These are phyloP conservation scores for Trichosporon asahii DNA, from an alignment of 1,284 basidiomycete species.

Conservation along the genomic window DNA sequence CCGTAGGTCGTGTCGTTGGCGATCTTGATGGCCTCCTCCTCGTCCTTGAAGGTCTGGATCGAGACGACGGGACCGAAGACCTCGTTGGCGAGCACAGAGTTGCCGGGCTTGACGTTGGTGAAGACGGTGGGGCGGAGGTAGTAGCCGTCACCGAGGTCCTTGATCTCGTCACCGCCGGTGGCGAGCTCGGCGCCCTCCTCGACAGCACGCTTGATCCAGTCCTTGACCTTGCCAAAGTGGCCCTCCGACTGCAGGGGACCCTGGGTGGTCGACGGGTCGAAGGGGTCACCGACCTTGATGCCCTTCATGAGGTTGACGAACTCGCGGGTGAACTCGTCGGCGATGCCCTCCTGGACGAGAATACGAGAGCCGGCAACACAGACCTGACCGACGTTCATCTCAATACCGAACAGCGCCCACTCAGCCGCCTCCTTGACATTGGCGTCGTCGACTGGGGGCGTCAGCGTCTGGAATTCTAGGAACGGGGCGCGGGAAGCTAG, in stretches of 20 bases:
- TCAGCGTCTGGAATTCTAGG: background rate
- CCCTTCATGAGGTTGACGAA: slow-evolving; percentile 64
- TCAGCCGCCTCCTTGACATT: slow-evolving; percentile 26
- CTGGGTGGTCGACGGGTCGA: slow-evolving; percentile 67
- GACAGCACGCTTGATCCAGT: slow-evolving; percentile 83
- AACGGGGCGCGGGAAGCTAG: background rate
- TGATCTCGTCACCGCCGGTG: slow-evolving; percentile 62
- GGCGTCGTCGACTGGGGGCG: slow-evolving; percentile 23
- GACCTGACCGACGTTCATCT: slow-evolving; percentile 21
- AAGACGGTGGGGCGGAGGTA: slow-evolving; percentile 47
- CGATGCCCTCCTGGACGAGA: slow-evolving; percentile 73
- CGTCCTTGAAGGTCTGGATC: slow-evolving; percentile 51
- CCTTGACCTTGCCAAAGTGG: slow-evolving; percentile 85
- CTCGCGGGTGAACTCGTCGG: slow-evolving; percentile 70
- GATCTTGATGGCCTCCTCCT: slow-evolving; percentile 58
- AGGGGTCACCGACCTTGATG: slow-evolving; percentile 66
- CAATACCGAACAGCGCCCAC: slow-evolving; percentile 30
- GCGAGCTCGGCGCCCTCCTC: slow-evolving; percentile 76
- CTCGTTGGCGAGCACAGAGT: slow-evolving; percentile 46
- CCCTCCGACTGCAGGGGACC: slow-evolving; percentile 78
- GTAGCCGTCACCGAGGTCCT: slow-evolving; percentile 39
- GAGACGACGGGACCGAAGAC: slow-evolving; percentile 56
- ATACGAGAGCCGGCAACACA: slow-evolving; percentile 55
- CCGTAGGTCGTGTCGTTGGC: slow-evolving; percentile 85
- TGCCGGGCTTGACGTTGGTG: slow-evolving; percentile 38